These are phyloP conservation scores for Colletotrichum musicola DNA, from an alignment of 2,329 filamentous ascomycete genomes.

Conservation along the genomic window DNA sequence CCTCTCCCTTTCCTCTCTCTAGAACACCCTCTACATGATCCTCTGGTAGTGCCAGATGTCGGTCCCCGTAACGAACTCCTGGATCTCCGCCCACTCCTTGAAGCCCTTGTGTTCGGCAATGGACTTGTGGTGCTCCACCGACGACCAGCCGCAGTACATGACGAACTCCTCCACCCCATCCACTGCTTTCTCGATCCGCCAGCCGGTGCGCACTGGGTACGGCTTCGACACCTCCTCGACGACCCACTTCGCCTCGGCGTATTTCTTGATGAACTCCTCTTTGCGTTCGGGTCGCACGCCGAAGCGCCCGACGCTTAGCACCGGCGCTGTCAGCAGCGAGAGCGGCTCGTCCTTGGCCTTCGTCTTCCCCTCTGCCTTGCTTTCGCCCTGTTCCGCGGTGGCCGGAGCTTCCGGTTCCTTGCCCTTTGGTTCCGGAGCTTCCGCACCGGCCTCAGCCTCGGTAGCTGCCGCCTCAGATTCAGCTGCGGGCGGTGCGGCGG, in stretches of 20 bases:
- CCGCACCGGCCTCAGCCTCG: neutral
- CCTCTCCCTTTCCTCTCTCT: neutral
- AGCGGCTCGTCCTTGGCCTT: slow-evolving; percentile 29
- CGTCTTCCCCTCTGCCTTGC: slow-evolving; percentile 26
- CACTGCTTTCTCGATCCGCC: slow-evolving; percentile 55
- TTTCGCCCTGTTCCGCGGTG: neutral
- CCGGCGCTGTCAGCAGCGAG: slow-evolving; percentile 39
- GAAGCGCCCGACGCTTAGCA: slow-evolving; percentile 54
- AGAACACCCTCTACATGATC: slow-evolving; percentile 42
- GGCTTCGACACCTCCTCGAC: slow-evolving; percentile 47
- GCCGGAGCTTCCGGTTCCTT: slow-evolving; percentile 23
- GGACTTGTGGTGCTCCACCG: slow-evolving; percentile 50
- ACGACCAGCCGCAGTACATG: slow-evolving; percentile 54
- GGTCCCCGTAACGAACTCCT: slow-evolving; percentile 40
- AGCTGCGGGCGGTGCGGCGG: slow-evolving; percentile 4
- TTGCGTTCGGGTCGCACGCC: slow-evolving; percentile 48
- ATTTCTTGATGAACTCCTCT: slow-evolving; percentile 50
- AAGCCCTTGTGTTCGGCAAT: slow-evolving; percentile 45
- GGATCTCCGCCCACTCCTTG: slow-evolving; percentile 43
- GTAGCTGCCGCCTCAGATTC: slow-evolving; percentile 31
- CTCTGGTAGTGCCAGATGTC: slow-evolving; percentile 50
- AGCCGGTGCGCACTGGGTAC: slow-evolving; percentile 53
- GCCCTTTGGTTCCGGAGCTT: slow-evolving; percentile 16
- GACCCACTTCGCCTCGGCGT: slow-evolving; percentile 48
- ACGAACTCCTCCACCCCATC: slow-evolving; percentile 53